Conservation (phyloP, 257 asterid species). For the Scutellaria minor region DNA sequence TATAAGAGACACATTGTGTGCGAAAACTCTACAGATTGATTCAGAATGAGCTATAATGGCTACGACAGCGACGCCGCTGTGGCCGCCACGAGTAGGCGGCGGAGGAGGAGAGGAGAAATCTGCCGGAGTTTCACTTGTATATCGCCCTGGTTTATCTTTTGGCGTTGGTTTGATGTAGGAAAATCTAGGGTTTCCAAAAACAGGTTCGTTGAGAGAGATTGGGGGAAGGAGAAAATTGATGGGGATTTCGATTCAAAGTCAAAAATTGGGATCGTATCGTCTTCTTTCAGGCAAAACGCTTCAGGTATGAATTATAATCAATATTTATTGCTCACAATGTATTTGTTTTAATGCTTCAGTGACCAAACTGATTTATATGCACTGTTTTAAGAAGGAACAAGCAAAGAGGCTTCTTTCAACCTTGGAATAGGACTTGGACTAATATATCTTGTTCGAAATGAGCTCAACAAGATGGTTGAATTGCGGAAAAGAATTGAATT, state of each 20-base stretch:
- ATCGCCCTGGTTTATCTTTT: constrained; percentile 53
- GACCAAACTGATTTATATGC: constrained; percentile 6
- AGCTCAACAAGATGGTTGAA: constrained; percentile 56
- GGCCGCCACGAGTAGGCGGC: constrained; percentile 20
- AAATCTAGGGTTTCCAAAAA: constrained; percentile 32
- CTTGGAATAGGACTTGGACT: constrained; percentile 73
- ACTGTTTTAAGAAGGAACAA: constrained; percentile 35
- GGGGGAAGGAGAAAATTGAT: constrained; percentile 30
- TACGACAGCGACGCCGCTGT: constrained; percentile 34
- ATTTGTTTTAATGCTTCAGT: too few species aligned
- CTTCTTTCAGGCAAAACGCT: constrained; percentile 33
- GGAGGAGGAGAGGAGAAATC: constrained; percentile 36
- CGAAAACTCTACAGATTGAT: constrained; percentile 15
- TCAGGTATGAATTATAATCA: constrained; percentile 38
- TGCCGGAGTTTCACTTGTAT: constrained; percentile 58
- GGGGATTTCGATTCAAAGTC: constrained; percentile 12
- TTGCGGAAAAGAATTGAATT: constrained; percentile 53
- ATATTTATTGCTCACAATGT: neutral
- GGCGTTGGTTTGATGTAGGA: constrained; percentile 48
- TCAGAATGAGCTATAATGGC: constrained; percentile 39
- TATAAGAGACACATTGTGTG: constrained; percentile 23
- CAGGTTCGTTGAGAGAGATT: constrained; percentile 26
- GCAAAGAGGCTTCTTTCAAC: constrained; percentile 53
- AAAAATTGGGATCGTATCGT: constrained; percentile 18
- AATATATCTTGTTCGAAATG: constrained; percentile 53